Conservation (phyloP, 768 basidiomycete species). For the Podaxis sp. region DNA sequence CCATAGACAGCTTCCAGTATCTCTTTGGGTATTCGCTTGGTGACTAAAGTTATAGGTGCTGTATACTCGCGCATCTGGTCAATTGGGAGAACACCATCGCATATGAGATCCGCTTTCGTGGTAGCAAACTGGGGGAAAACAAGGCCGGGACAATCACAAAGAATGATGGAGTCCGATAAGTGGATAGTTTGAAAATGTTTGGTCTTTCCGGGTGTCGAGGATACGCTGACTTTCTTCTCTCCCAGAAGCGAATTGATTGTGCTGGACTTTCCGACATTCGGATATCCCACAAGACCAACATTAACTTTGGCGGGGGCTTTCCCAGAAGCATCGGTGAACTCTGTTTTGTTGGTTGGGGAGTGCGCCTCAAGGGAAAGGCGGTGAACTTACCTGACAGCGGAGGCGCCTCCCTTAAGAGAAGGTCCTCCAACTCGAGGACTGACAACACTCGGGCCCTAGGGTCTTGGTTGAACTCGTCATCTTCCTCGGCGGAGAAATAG, state of each 20-base stretch:
- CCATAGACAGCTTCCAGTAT: slow-evolving; percentile 93
- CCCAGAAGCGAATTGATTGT: slow-evolving; percentile 96
- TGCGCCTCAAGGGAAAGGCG: background rate
- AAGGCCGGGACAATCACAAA: slow-evolving; percentile 97
- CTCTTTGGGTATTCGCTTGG: slow-evolving; percentile 73
- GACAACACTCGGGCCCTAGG: slow-evolving; percentile 75
- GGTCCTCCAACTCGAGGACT: slow-evolving; percentile 83
- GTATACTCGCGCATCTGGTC: slow-evolving; percentile 95
- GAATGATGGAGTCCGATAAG: slow-evolving; percentile 79
- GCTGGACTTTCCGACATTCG: slow-evolving; percentile 98
- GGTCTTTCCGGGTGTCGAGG: slow-evolving; percentile 96
- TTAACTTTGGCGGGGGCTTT: slow-evolving; percentile 63
- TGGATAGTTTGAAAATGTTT: slow-evolving; percentile 99
- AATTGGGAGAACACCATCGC: slow-evolving; percentile 95
- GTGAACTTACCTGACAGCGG: slow-evolving; percentile 55
- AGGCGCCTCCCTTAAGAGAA: slow-evolving; percentile 74
- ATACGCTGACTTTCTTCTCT: slow-evolving; percentile 97
- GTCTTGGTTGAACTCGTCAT: slow-evolving; percentile 51
- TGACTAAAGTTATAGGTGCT: slow-evolving; percentile 78
- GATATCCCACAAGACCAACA: slow-evolving; percentile 95
- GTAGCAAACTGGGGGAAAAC: slow-evolving; percentile 99
- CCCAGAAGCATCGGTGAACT: slow-evolving; percentile 58
- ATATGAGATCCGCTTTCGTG: slow-evolving; percentile 93
- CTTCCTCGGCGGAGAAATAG: slow-evolving; percentile 55
- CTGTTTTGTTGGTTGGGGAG: slow-evolving; percentile 33